These are phyloP conservation scores for Hymenoscyphus fraxineus DNA, from an alignment of 2,329 filamentous ascomycete species.

Conservation along the genomic window DNA sequence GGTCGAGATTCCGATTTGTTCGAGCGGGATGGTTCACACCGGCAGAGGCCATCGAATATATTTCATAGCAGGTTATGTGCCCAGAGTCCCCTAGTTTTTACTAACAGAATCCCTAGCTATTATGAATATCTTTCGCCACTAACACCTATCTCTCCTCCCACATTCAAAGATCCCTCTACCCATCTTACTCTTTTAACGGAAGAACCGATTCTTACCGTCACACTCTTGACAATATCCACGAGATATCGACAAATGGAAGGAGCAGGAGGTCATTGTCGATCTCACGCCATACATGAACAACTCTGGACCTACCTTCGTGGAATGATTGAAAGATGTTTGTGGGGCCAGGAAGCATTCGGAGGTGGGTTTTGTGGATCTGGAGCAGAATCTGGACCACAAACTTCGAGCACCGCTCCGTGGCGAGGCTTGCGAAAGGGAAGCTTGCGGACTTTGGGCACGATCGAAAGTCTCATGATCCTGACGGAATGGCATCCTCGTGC, in stretches of 20 bases:
- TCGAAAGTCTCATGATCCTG: slow-evolving; percentile 88
- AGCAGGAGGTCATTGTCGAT: slow-evolving; percentile 75
- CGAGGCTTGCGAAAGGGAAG: slow-evolving; percentile 71
- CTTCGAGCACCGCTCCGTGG: slow-evolving; percentile 67
- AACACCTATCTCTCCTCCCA: slow-evolving; percentile 89
- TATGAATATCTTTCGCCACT: slow-evolving; percentile 87
- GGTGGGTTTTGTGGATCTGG: slow-evolving; percentile 79
- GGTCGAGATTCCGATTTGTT: slow-evolving; percentile 91
- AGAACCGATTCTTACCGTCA: slow-evolving; percentile 89
- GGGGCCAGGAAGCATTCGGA: slow-evolving; percentile 94
- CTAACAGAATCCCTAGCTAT: slow-evolving; percentile 55
- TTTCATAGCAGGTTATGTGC: slow-evolving; percentile 68
- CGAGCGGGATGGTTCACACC: slow-evolving; percentile 94
- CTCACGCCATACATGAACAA: slow-evolving; percentile 89
- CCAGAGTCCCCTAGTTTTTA: background rate
- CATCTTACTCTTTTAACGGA: slow-evolving; percentile 79
- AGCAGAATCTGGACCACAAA: slow-evolving; percentile 51
- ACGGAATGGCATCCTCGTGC: slow-evolving; percentile 97
- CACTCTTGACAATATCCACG: slow-evolving; percentile 85
- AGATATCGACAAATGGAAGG: slow-evolving; percentile 78
- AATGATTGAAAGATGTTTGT: slow-evolving; percentile 93
- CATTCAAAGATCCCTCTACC: slow-evolving; percentile 77
- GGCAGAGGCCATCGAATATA: slow-evolving; percentile 86
- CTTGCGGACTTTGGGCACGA: slow-evolving; percentile 83
- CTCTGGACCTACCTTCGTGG: slow-evolving; percentile 91